Conservation (phyloP, 257 asterid genomes). For the Cynanchum wilfordii region DNA sequence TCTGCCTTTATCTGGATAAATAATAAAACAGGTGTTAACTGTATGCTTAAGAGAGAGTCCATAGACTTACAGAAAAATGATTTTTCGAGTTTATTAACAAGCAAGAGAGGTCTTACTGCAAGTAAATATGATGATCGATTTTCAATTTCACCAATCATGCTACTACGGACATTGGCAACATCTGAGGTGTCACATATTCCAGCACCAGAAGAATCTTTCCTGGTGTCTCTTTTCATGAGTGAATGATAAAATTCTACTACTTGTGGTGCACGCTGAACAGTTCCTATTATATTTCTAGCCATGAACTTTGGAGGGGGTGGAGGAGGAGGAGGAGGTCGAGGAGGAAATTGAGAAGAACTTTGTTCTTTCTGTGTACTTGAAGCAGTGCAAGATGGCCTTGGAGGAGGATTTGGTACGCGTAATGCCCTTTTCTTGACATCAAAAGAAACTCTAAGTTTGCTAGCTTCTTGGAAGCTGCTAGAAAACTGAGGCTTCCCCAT, state of each 20-base stretch:
- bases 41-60: neutral
- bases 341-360: conserved; percentile 25
- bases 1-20: conserved; percentile 69
- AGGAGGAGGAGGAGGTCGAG: conserved; percentile 70
- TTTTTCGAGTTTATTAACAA: neutral
- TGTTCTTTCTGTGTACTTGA: conserved; percentile 34
- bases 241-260: conserved; percentile 90
- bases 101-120: conserved; percentile 50
- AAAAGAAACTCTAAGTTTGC: conserved; percentile 44
- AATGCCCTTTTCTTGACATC: conserved; percentile 69
- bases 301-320: conserved; percentile 60
- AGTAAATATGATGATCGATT: conserved; percentile 82
- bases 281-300: conserved; percentile 38
- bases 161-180: conserved; percentile 76
- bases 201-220: conserved; percentile 67
- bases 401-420: conserved; percentile 87
- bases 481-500: conserved; percentile 29
- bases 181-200: conserved; percentile 56
- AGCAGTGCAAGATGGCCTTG: conserved; percentile 62
- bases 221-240: conserved; percentile 85
- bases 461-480: conserved; percentile 35
- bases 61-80: neutral
- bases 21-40: neutral
- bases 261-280: conserved; percentile 81
- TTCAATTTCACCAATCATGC: conserved; percentile 91